These are phyloP conservation scores for Solanum megistacrolobum DNA, from an alignment of 257 asterid genomes.

Conservation along the genomic window DNA sequence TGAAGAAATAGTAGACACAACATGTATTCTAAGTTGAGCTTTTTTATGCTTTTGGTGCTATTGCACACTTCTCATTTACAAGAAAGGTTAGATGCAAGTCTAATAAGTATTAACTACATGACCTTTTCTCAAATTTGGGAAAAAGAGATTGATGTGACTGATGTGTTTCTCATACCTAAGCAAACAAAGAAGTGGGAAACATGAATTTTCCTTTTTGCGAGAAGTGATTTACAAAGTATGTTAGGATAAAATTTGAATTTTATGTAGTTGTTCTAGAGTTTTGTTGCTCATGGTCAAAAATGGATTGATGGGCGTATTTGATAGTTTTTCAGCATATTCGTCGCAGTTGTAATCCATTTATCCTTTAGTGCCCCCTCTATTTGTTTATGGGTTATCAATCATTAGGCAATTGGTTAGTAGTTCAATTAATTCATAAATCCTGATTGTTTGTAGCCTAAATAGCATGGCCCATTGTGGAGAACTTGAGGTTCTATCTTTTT, in stretches of 20 bases:
- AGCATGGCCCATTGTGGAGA: no score
- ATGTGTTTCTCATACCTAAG: background rate
- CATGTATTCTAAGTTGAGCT: no score
- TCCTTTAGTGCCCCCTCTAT: background rate
- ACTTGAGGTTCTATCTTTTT: no score
- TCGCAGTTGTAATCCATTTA: background rate
- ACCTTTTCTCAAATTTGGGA: background rate
- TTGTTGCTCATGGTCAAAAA: background rate
- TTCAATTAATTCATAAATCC: background rate
- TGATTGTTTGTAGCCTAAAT: background rate
- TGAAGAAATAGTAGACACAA: background rate
- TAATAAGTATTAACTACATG: background rate
- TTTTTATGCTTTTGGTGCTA: no score
- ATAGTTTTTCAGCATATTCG: background rate
- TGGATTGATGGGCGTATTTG: background rate
- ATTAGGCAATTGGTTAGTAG: background rate
- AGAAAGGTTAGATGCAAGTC: no score
- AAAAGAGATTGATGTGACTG: background rate
- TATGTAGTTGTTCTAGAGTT: background rate
- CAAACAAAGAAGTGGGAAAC: background rate
- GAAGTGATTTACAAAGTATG: background rate
- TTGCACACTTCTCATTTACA: no score
- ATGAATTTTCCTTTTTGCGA: background rate
- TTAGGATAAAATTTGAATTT: background rate
- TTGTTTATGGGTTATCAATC: background rate